These are phyloP conservation scores for Hanseniaspora lachancei DNA, from an alignment of 805 yeast species.

Conservation along the genomic window DNA sequence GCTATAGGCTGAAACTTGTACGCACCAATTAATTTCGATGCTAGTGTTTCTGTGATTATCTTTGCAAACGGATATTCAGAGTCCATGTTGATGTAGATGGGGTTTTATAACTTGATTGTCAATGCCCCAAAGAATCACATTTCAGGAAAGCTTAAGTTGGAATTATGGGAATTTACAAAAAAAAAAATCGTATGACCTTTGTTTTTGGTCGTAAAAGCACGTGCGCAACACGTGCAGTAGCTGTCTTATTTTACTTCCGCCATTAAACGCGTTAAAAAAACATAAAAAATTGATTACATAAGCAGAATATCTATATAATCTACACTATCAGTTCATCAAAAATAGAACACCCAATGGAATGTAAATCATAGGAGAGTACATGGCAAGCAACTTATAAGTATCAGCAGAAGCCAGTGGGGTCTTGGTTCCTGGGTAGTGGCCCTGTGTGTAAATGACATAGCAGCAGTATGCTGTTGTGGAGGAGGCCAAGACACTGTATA, in stretches of 20 bases:
- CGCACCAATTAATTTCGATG: not conserved
- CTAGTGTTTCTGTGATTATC: not conserved
- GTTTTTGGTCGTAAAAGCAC: too few species aligned
- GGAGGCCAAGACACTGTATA: slow-evolving; percentile 75
- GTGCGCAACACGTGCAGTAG: too few species aligned
- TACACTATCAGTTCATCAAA: not conserved
- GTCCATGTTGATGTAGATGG: not conserved
- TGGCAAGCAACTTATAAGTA: slow-evolving; percentile 18
- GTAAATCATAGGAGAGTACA: slow-evolving; percentile 24
- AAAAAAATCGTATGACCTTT: too few species aligned
- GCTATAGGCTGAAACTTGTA: slow-evolving; percentile 1
- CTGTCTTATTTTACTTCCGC: too few species aligned
- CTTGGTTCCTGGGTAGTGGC: slow-evolving; percentile 19
- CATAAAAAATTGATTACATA: too few species aligned
- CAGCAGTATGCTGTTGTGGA: slow-evolving; percentile 68
- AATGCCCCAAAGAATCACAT: too few species aligned
- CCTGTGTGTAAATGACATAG: slow-evolving; percentile 31
- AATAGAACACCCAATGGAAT: slow-evolving; percentile 22
- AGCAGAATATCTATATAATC: not conserved
- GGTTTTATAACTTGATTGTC: too few species aligned
- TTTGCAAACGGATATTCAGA: not conserved
- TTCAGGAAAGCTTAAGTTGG: too few species aligned
- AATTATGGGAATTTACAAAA: too few species aligned
- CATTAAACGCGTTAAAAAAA: too few species aligned
- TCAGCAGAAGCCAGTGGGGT: slow-evolving; percentile 16